Base-by-base conservation (phyloP, 345 rosid genomes). In the Brassica rapa region DNA sequence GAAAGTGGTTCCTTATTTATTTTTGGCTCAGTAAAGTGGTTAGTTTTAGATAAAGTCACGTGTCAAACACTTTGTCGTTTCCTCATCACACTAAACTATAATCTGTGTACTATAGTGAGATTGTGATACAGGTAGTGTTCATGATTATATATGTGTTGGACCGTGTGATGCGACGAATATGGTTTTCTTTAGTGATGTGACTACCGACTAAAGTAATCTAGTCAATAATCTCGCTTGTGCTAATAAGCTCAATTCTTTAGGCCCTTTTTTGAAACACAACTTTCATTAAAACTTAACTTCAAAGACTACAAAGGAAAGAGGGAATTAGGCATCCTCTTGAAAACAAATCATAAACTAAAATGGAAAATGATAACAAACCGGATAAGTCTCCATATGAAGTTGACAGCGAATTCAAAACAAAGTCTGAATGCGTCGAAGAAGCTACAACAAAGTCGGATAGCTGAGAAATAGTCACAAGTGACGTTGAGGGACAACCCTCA, bases 61-160 rank as follows among this genome's bases (percentile, higher is more conserved):
- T 79, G 82, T 61, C 82, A 60, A 11, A 68, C 12, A 12, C 12
- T 32, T 67, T 79, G 74, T 79, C 82, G 70, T 79, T 11, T 68
- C 55, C 30, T 57, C 62, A 43, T 30, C 72, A 66, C 77, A 78
- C 77, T 66, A 72, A 62, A 62, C 55, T 25, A 8, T 16, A 25
- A 24, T 68, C 68, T 4, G 32, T 59, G 68, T 43, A 14, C 1
- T 23, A 61, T 21, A 76, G 16, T 69, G 49, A 53, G 7, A 14
- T 68, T 8, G 25, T 15, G 7, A n/a, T 9, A 24, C n/a, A 59
- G 32, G 32, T 6, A 69, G 9, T 77, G 65, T 70, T 37, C 3
- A 63, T 62, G 63, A 70, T 70, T 59, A 59, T 59, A 23, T 23
- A 59, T 70, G 59, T 63, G 57, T 53, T 56, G 76, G 67, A 71